Evolutionary conservation across 1,284 basidiomycete genomes (phyloP).

Genomic region (Sutorius eximius): DNA sequence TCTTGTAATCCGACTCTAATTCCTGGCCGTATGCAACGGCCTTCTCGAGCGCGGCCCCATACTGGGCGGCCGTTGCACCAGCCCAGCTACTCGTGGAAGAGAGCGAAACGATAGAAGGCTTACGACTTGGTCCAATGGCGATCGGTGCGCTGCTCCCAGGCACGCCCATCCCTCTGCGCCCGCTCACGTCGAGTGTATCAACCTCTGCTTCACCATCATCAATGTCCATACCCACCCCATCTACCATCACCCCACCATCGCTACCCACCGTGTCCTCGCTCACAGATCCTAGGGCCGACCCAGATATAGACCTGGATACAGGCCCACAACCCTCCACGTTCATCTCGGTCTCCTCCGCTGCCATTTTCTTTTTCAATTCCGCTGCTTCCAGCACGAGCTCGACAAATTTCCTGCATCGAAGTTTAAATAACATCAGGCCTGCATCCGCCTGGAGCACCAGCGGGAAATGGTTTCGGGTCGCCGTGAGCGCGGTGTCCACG

Average conservation of each 20-base stretch:
- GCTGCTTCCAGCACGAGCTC: slow-evolving; percentile 72
- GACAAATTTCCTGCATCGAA: slow-evolving; percentile 80
- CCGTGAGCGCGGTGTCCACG: slow-evolving; percentile 65
- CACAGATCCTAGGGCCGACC: slow-evolving; percentile 28
- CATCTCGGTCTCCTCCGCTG: slow-evolving; percentile 36
- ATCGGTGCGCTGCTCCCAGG: slow-evolving; percentile 30
- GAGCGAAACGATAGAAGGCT: slow-evolving; percentile 27
- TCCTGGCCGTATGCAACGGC: slow-evolving; percentile 71
- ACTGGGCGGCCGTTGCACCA: slow-evolving; percentile 39
- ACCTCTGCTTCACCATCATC: slow-evolving; percentile 42
- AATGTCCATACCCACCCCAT: slow-evolving; percentile 53
- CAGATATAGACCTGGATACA: slow-evolving; percentile 30
- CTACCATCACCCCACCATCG: slow-evolving; percentile 32
- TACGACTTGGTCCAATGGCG: slow-evolving; percentile 33
- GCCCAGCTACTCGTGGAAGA: slow-evolving; percentile 27
- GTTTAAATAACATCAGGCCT: slow-evolving; percentile 69
- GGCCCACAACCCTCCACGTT: slow-evolving; percentile 29
- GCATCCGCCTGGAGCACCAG: slow-evolving; percentile 63
- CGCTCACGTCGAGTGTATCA: slow-evolving; percentile 15
- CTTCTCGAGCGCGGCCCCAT: slow-evolving; percentile 57
- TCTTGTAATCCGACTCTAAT: slow-evolving; percentile 67
- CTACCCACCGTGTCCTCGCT: slow-evolving; percentile 29
- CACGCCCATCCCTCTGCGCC: slow-evolving; percentile 23
- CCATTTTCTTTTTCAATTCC: slow-evolving; percentile 61
- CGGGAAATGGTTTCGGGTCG: slow-evolving; percentile 56